A percentile compares a stretch with the other conserved stretches of the same genome.
Evolutionary conservation across 2,329 filamentous ascomycete species (phyloP).

Genomic region (Colletotrichum costaricense): DNA sequence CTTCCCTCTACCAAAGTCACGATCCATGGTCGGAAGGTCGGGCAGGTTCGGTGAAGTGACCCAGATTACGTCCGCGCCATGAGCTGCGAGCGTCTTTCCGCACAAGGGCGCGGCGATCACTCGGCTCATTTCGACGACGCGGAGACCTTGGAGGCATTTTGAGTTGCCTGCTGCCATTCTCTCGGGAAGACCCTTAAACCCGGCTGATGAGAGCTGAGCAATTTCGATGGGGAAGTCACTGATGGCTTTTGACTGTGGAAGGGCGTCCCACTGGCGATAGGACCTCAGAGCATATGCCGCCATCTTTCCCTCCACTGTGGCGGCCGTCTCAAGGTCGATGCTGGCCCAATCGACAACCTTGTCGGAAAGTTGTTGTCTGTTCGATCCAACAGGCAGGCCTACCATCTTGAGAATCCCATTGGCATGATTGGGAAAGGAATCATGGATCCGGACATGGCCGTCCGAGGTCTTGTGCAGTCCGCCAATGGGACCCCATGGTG

Average conservation of each 20-base stretch:
- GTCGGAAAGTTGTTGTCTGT: slow-evolving; percentile 36
- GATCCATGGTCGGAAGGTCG: slow-evolving; percentile 44
- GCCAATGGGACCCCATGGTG: slow-evolving; percentile 56
- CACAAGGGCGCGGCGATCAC: slow-evolving; percentile 49
- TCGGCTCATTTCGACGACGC: slow-evolving; percentile 48
- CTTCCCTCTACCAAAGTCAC: slow-evolving; percentile 50
- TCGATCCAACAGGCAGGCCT: slow-evolving; percentile 46
- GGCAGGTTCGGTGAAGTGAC: slow-evolving; percentile 46
- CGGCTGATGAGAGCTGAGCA: slow-evolving; percentile 42
- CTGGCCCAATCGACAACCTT: slow-evolving; percentile 49
- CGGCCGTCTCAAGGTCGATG: slow-evolving; percentile 60
- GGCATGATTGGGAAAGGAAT: slow-evolving; percentile 63
- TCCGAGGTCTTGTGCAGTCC: slow-evolving; percentile 63
- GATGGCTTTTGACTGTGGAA: slow-evolving; percentile 58
- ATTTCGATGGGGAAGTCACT: slow-evolving; percentile 58
- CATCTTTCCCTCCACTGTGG: slow-evolving; percentile 48
- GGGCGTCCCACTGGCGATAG: slow-evolving; percentile 61
- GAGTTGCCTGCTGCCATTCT: slow-evolving; percentile 52
- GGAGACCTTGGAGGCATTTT: slow-evolving; percentile 41
- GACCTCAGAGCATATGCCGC: slow-evolving; percentile 63
- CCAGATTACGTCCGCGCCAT: slow-evolving; percentile 48
- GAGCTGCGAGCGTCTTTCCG: slow-evolving; percentile 44
- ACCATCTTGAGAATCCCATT: slow-evolving; percentile 56
- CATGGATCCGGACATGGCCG: slow-evolving; percentile 66
- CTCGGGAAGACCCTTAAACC: slow-evolving; percentile 32